Evolutionary conservation across 345 rosid genomes (phyloP).

Genomic region (Aquilaria sinensis): DNA sequence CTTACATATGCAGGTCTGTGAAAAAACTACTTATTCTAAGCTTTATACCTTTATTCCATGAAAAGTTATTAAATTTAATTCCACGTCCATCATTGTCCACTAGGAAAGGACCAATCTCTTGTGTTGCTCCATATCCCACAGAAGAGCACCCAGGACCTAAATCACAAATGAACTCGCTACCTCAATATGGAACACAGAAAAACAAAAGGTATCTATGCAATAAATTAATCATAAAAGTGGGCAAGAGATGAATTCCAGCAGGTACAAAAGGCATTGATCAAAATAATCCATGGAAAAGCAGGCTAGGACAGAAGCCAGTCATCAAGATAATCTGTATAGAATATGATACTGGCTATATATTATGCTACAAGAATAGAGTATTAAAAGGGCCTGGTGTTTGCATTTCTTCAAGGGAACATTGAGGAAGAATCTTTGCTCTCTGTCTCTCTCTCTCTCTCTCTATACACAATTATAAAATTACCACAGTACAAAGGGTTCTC

Average conservation of each 20-base stretch:
- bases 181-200: conserved; percentile 24
- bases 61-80: conserved; percentile 50
- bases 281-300: too few relatives aligned
- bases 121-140: conserved; percentile 94
- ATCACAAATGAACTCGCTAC: conserved; percentile 40
- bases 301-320: too few relatives aligned
- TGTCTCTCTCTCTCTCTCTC: background rate
- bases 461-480: background rate
- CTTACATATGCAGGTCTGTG: conserved; percentile 1
- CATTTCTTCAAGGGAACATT: conserved; percentile 14
- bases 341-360: too few relatives aligned
- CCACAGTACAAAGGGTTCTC: background rate
- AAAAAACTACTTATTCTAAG: conserved; percentile 1
- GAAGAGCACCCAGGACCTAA: conserved; percentile 98
- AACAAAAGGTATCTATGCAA: background rate
- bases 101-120: conserved; percentile 94
- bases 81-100: conserved; percentile 59
- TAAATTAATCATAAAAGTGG: too few relatives aligned
- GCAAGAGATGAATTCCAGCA: too few relatives aligned
- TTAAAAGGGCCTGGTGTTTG: conserved; percentile 8
- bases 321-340: too few relatives aligned
- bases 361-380: too few relatives aligned
- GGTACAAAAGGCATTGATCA: too few relatives aligned
- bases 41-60: conserved; percentile 77
- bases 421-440: conserved; percentile 7